Base-by-base conservation (phyloP, 2,329 filamentous ascomycete species). In the Aspergillus candidus region DNA sequence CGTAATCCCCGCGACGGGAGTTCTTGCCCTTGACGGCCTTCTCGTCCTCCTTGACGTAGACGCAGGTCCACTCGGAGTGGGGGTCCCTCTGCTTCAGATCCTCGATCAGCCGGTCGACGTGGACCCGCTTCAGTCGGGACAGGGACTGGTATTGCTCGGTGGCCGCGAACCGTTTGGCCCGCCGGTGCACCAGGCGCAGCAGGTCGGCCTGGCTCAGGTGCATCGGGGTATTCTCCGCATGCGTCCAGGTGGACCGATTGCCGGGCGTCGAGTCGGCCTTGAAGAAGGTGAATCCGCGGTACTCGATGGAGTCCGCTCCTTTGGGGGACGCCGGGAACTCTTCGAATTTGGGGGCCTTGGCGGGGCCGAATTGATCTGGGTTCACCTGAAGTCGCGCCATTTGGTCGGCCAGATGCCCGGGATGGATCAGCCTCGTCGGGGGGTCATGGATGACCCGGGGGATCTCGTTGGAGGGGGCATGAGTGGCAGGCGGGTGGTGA, bases 51-150 rank as follows among this genome's bases (percentile, higher is more conserved):
- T 64, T 60, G 17, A 63, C 56, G 48, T 67, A 68, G n/a, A 60
- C 63, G 38, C 57, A 66, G n/a, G 50, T 60, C 63, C 66, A 70
- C 46, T 65, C 57, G 12, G 62, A 65, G 4, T 53, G 51, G 12
- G 54, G 52, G 29, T 68, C 58, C 12, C 44, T 48, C 4, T 48
- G 46, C 34, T 56, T 59, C 33, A 60, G 58, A 35, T 65, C 61
- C 12, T 60, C 51, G 12, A 70, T 59, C 17, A 71, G 44, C 13
- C 55, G 50, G 15, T 65, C 60, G 33, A 71, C 59, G 47, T 66
- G 65, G 6, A 52, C 46, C 4, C 60, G 59, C 31, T 61, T 65
- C 17, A 49, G 36, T 12, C 51, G 50, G 1, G 57, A 56, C 3
- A 70, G 43, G 2, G 30, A 50, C 15, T 57, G 53, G 34, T 65